Evolutionary conservation across 768 basidiomycete species (phyloP).

Genomic region (Ramaria sp.): DNA sequence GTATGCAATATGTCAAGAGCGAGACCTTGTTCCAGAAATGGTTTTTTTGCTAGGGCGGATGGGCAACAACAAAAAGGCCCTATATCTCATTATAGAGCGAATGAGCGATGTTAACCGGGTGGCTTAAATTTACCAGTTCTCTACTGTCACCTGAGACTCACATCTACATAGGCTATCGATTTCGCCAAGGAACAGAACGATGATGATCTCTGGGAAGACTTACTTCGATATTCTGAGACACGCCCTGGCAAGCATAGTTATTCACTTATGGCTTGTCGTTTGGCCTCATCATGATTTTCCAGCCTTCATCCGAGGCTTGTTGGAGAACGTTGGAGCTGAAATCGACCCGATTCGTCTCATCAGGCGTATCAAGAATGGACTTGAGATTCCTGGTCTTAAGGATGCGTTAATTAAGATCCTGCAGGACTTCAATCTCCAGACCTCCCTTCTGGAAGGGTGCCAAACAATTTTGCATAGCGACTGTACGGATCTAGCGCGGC

Average conservation of each 20-base stretch:
- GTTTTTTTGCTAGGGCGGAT: constrained; percentile 94
- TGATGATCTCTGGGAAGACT: constrained; percentile 95
- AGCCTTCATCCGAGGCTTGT: constrained; percentile 90
- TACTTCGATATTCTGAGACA: constrained; percentile 89
- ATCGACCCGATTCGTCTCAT: constrained; percentile 94
- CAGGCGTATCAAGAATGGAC: constrained; percentile 87
- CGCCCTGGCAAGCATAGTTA: constrained; percentile 52
- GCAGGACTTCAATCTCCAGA: constrained; percentile 91
- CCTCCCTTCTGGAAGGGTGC: constrained; percentile 87
- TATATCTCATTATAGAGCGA: constrained; percentile 90
- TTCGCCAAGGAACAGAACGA: constrained; percentile 97
- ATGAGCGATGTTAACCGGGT: constrained; percentile 87
- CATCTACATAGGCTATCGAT: constrained; percentile 68
- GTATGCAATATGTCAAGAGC: constrained; percentile 73
- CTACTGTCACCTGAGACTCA: constrained; percentile 1
- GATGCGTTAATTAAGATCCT: constrained; percentile 93
- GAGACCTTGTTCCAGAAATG: constrained; percentile 90
- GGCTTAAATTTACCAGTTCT: constrained; percentile 15
- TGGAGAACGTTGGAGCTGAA: constrained; percentile 94
- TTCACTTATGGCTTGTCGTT: background rate
- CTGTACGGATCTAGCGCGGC: constrained; percentile 56
- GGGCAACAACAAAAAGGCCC: constrained; percentile 94
- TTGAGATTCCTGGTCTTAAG: constrained; percentile 93
- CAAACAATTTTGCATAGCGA: constrained; percentile 81
- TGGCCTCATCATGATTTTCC: constrained; percentile 8